These are phyloP conservation scores for Adansonia gregorii DNA, from an alignment of 441 rosid species.

Conservation along the genomic window DNA sequence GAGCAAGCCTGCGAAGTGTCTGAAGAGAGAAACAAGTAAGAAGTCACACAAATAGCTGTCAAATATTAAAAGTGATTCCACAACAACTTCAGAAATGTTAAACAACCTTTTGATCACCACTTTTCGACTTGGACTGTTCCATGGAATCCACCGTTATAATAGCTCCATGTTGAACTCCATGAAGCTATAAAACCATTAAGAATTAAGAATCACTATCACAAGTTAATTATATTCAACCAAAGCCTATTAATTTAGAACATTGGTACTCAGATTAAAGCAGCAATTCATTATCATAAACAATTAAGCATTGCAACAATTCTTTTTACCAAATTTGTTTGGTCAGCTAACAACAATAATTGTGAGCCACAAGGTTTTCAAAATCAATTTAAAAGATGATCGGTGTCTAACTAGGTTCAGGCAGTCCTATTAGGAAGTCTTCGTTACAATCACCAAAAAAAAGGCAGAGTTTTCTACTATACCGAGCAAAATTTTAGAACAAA, in stretches of 20 bases:
- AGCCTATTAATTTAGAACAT: not conserved
- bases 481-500: not conserved
- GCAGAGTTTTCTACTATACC: no score
- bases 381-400: not conserved
- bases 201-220: not conserved
- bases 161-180: constrained; percentile 50
- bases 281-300: not conserved
- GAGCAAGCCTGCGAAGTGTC: constrained; percentile 70
- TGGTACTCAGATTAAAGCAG: not conserved
- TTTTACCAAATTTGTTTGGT: not conserved
- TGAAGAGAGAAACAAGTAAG: constrained; percentile 28
- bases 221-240: not conserved
- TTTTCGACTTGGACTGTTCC: constrained; percentile 61
- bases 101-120: constrained; percentile 71
- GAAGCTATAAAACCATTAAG: constrained; percentile 28
- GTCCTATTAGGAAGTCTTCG: no score
- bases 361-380: not conserved
- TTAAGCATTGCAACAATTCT: not conserved
- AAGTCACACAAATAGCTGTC: constrained; percentile 15
- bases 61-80: not conserved
- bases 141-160: constrained; percentile 56
- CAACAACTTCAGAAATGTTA: not conserved
- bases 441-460: no score
- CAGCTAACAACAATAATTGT: not conserved
- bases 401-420: not conserved